Evolutionary conservation across 192 early-diverging fungal species (phyloP), one percentile per base, ranked within the genome.

Genomic region (Backusella mclennaniae): DNA sequence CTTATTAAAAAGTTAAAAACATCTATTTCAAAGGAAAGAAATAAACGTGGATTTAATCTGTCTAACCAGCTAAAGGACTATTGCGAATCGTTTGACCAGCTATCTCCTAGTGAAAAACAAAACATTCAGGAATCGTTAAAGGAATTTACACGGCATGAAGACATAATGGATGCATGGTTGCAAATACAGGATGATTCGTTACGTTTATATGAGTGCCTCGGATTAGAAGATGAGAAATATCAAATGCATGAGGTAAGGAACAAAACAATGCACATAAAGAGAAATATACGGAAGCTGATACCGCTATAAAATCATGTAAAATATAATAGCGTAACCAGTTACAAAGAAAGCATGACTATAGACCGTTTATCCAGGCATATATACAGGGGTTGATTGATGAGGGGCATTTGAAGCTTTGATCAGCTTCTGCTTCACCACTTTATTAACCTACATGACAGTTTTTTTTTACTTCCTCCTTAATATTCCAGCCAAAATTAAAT

Each of bases 181-280:
- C 67, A 82, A 73, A 73, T 56, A 15, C 80, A 82, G 72, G 80
- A 82, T 70, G 76, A 74, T 23, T 73, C 69, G 23, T 69, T 82
- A 9, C 31, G 76, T 49, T 69, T 82, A 35, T 77, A 78, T 41
- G 74, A 82, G 21, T 41, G 63, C 14, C 49, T 82, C 6, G 80
- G 76, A 31, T 41, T 66, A 53, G 76, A 81, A 75, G 76, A 75
- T 15, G 76, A 81, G 36, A 81, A 77, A 38, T 49, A 79, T 42
- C 17, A 79, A 70, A 26, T 68, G 15, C 74, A 79, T 41, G 42
- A 71, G 77, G 77, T 78, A 73, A 38, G 7, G 6, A 29, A 42
- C 21, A 67, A 67, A 31, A 68, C 36, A 35, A 68, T 35, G 29
- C 33, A n/a, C 33, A 68, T 35, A 3, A 9, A 68, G 14, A 33